Evolutionary conservation across 805 yeast species (phyloP), one percentile per base, ranked within the genome.

Genomic region (Nakazawaea pomicola): DNA sequence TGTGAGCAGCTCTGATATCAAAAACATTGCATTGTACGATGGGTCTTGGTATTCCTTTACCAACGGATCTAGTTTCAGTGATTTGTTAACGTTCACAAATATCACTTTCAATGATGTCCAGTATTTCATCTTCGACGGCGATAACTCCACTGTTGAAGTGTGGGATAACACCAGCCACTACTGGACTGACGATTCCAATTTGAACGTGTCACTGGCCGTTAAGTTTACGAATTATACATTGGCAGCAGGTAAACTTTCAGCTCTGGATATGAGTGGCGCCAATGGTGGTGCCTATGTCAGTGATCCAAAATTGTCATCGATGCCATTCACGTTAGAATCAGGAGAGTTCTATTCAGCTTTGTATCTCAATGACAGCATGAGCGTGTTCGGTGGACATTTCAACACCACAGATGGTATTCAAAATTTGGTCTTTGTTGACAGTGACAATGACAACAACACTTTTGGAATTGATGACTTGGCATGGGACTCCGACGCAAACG

Each of bases 331-430:
- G 5, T 45, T 64, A 10, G n/a, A 32, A 5, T 46, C 52, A n/a
- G 49, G 46, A 3, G 49, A 54, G 37, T 36, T 64, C 14, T 36
- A 52, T 19, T 44, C 65, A 3, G 71, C 77, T 1, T 56, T 57
- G 38, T 71, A 66, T 41, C 54, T 74, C 24, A 81, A 84, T 54
- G 62, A 63, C 10, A 55, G 79, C 0, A 46, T 70, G 9, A 61
- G 79, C 30, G 72, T 74, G 0, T 58, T 83, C 36, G 89, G 85
- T 7, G 93, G 91, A 16, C 57, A 62, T 3, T 79, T 81, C 51
- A 55, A 52, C 7, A 36, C 43, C 4, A 30, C 41, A 2, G 46
- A 42, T 5, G 49, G 44, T 10, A 35, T 41, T 15, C 34, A 48
- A 23, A 56, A 56, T 28, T 32, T 57, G 23, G 45, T 46, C 4